Evolutionary conservation across 345 rosid species (phyloP).

Genomic region (Bruguiera gymnorhiza): DNA sequence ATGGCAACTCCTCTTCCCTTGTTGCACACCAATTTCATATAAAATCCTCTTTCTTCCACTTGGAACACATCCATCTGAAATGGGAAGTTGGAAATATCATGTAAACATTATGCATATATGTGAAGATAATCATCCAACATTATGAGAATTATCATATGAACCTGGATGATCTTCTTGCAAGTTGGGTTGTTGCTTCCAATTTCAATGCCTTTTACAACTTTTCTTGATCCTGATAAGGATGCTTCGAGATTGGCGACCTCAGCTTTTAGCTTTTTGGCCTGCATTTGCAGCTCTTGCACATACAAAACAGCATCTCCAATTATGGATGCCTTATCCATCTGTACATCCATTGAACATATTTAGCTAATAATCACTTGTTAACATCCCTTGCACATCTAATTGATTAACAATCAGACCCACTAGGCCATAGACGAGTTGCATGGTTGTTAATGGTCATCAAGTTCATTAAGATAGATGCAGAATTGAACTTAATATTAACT

Average conservation of each 20-base stretch:
- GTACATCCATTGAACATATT: slow-evolving; percentile 1
- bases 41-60: slow-evolving; percentile 71
- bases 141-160: slow-evolving; percentile 1
- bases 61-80: slow-evolving; percentile 63
- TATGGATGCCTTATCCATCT: slow-evolving; percentile 98
- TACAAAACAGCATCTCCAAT: slow-evolving; percentile 75
- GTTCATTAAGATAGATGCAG: neutral
- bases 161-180: slow-evolving; percentile 59
- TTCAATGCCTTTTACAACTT: slow-evolving; percentile 24
- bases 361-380: no score
- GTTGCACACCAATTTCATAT: slow-evolving; percentile 54
- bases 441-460: neutral
- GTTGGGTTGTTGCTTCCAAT: slow-evolving; percentile 22
- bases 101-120: neutral
- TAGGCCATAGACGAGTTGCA: neutral
- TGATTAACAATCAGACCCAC: no score
- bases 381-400: no score
- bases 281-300: slow-evolving; percentile 67
- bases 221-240: slow-evolving; percentile 34
- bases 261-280: slow-evolving; percentile 61
- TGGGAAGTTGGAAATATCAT: neutral
- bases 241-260: slow-evolving; percentile 69
- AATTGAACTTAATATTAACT: neutral
- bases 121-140: neutral
- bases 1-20: slow-evolving; percentile 57